Base-by-base conservation (phyloP, 257 asterid genomes). In the Penstemon barbatus region DNA sequence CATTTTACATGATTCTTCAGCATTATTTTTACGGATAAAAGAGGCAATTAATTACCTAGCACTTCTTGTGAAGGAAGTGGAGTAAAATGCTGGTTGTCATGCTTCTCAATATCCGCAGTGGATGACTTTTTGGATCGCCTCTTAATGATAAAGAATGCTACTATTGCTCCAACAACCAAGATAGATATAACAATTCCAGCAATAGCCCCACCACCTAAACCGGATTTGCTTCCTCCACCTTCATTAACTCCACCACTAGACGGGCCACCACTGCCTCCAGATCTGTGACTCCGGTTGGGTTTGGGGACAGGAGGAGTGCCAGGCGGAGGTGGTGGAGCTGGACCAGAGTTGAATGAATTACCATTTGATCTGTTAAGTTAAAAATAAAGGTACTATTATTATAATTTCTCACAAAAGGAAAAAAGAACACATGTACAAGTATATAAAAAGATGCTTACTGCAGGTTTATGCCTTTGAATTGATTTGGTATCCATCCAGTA, bases 261-360 rank as follows among this genome's bases (percentile, higher is more conserved):
- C 6, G 92, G 78, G 66, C 81, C 61, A 67, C 74, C 69, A 61
- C 64, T 58, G 61, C 86, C 82, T 38, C 92, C 91, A 19, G 92
- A 63, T 42, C 72, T 78, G 55, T 77, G 90, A 63, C 76, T 77
- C 37, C 78, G 74, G 75, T 44, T 73, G 60, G 93, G 91, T 56
- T 78, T 82, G 78, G 68, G 67, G 77, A 87, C 86, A 6, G 98
- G 89, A 49, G 97, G 98, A 39, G 97, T 82, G 76, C 98, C 97
- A 39, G 97, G 98, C 25, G 98, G 98, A 48, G 98, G 95, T 60
- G 98, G 95, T 63, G 96, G 96, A 18, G 96, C 99, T n/a, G 99
- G 83, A 71, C 95, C 97, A 0, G 84, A 50, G 75, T 70, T 81
- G 82, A 93, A 87, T 10, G 83, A 78, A 78, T 93, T 93, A 58